phyloP scores from a whole-genome alignment of 192 early-diverging fungal genomes.

The Obelidium mucronatum region DNA sequence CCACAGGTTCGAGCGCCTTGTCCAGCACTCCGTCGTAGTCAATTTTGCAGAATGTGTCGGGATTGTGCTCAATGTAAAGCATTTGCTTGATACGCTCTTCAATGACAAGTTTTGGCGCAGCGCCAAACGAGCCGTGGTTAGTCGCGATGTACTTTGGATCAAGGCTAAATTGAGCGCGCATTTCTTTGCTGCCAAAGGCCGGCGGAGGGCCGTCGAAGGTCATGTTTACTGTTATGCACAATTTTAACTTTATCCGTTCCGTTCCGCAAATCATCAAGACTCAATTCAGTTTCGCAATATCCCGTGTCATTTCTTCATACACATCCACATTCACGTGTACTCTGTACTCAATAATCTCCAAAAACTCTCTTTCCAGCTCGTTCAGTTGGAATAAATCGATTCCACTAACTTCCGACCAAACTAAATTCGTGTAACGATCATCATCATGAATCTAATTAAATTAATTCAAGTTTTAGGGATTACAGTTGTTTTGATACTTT shows the following conservation, averaged over 20 bases:
- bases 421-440: neutral
- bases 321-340: neutral
- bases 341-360: neutral
- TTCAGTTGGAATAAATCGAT: neutral
- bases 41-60: conserved; percentile 61
- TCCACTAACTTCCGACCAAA: neutral
- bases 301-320: conserved; percentile 7
- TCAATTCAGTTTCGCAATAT: too few relatives aligned
- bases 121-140: conserved; percentile 74
- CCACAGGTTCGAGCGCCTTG: conserved; percentile 45
- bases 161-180: neutral
- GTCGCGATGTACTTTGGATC: conserved; percentile 37
- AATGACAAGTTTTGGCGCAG: conserved; percentile 35
- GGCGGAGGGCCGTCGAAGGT: conserved; percentile 1
- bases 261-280: too few relatives aligned
- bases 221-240: neutral
- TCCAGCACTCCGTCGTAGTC: conserved; percentile 41
- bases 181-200: neutral
- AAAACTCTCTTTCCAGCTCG: neutral
- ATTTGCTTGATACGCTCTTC: conserved; percentile 32
- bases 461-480: neutral
- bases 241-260: neutral
- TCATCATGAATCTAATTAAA: neutral
- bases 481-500: too few relatives aligned
- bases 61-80: conserved; percentile 42